These are phyloP conservation scores for Kwoniella dejecticola DNA, from an alignment of 768 basidiomycete genomes.

Conservation along the genomic window DNA sequence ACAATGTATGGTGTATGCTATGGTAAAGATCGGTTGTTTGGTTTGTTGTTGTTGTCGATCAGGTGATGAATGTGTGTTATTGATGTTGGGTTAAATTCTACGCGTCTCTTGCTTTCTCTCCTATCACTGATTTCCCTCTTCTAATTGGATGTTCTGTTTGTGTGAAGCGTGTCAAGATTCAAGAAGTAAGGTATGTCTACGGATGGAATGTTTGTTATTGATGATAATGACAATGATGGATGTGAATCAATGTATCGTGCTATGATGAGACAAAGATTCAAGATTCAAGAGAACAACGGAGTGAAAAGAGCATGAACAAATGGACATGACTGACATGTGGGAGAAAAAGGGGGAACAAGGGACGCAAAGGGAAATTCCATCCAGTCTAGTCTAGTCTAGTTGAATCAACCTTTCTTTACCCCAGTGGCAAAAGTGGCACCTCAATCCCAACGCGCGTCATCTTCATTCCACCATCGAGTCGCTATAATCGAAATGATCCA, in stretches of 20 bases:
- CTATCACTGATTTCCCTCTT: too few relatives aligned
- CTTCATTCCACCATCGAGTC: conserved; percentile 4
- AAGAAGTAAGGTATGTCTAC: too few relatives aligned
- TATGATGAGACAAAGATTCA: neutral
- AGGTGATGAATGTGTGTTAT: too few relatives aligned
- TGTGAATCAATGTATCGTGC: neutral
- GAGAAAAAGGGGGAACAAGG: conserved; percentile 5
- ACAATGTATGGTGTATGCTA: too few relatives aligned
- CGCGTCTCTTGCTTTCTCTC: too few relatives aligned
- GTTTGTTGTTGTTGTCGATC: neutral
- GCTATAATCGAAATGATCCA: too few relatives aligned
- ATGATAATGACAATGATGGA: conserved; percentile 7
- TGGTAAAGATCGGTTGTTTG: neutral
- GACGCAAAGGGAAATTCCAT: conserved; percentile 12
- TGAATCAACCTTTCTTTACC: neutral
- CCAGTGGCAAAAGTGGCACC: neutral
- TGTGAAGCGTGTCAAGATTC: too few relatives aligned
- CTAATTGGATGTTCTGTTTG: too few relatives aligned
- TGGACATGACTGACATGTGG: neutral
- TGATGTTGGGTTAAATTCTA: too few relatives aligned
- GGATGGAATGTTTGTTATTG: neutral
- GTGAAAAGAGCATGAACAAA: neutral
- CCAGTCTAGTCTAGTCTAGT: neutral
- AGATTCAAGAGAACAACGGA: neutral
- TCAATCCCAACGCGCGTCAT: too few relatives aligned